Evolutionary conservation across 2,329 filamentous ascomycete species (phyloP).

Genomic region (Penicillium sp.): DNA sequence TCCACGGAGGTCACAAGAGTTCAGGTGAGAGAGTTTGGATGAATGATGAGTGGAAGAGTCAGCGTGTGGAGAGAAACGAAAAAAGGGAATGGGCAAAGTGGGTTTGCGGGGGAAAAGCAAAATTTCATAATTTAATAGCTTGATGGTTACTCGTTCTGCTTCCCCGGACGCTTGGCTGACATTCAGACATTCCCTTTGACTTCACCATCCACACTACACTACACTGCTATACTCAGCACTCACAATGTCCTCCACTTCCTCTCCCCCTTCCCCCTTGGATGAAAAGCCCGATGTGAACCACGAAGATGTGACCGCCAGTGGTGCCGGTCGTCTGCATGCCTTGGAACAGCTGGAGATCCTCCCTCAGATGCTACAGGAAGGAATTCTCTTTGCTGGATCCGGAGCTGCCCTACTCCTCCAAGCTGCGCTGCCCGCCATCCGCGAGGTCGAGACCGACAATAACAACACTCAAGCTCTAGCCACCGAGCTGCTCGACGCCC

Average conservation of each 20-base stretch:
- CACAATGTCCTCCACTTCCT: conserved; percentile 20
- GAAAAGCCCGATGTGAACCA: conserved; percentile 17
- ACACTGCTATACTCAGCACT: too few relatives aligned
- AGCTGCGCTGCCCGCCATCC: conserved; percentile 36
- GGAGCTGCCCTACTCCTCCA: conserved; percentile 40
- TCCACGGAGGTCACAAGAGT: background rate
- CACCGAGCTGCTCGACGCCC: conserved; percentile 33
- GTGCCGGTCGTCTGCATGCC: conserved; percentile 29
- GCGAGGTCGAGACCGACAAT: conserved; percentile 17
- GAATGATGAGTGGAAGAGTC: background rate
- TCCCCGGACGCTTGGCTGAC: too few relatives aligned
- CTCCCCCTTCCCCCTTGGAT: conserved; percentile 21
- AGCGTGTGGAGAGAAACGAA: background rate
- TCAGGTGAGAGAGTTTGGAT: background rate
- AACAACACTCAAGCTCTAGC: conserved; percentile 26
- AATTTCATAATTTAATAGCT: background rate
- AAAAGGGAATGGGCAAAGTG: too few relatives aligned
- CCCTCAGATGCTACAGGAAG: conserved; percentile 41
- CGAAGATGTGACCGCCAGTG: conserved; percentile 7
- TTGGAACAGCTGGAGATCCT: conserved; percentile 40
- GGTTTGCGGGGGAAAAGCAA: background rate
- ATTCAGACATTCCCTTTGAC: too few relatives aligned
- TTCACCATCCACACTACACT: too few relatives aligned
- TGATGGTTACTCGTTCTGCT: too few relatives aligned
- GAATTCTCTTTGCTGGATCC: conserved; percentile 40